phyloP scores from a whole-genome alignment of 2,329 filamentous ascomycete species.

The Triangularia setosa region DNA sequence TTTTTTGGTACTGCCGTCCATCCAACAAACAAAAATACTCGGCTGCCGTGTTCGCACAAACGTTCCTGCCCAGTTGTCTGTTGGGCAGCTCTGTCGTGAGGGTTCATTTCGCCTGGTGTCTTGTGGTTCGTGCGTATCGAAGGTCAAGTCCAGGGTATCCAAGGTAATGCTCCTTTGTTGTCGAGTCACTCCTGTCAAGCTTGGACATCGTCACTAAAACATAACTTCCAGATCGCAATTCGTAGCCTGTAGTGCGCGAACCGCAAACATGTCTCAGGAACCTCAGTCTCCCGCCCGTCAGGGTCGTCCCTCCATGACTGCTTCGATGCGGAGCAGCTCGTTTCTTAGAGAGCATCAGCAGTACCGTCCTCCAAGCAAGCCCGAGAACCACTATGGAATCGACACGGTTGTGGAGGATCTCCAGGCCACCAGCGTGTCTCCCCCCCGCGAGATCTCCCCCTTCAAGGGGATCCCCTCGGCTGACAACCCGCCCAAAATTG shows the following conservation, averaged over 20 bases:
- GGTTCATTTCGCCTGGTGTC: neutral
- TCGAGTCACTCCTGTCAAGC: neutral
- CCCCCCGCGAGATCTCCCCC: conserved; percentile 40
- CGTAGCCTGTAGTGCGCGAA: neutral
- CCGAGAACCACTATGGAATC: conserved; percentile 57
- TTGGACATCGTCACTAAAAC: neutral
- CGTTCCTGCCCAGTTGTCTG: neutral
- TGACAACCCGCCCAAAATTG: conserved; percentile 55
- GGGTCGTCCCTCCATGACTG: conserved; percentile 24
- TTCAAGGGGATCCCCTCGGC: conserved; percentile 60
- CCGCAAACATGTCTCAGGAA: conserved; percentile 24
- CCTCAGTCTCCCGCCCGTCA: conserved; percentile 12
- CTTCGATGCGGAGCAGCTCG: conserved; percentile 51
- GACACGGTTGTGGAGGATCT: conserved; percentile 61
- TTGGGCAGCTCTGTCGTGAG: neutral
- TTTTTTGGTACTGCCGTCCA: neutral
- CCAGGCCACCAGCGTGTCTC: conserved; percentile 36
- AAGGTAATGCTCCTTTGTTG: neutral
- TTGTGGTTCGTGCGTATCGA: neutral
- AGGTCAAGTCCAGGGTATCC: neutral
- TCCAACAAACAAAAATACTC: neutral
- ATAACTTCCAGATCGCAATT: neutral
- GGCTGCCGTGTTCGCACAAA: neutral
- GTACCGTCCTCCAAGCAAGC: conserved; percentile 53
- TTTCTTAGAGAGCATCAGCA: conserved; percentile 62